phyloP scores from a whole-genome alignment of 179 eudicot genomes.

The Silene vulgaris region DNA sequence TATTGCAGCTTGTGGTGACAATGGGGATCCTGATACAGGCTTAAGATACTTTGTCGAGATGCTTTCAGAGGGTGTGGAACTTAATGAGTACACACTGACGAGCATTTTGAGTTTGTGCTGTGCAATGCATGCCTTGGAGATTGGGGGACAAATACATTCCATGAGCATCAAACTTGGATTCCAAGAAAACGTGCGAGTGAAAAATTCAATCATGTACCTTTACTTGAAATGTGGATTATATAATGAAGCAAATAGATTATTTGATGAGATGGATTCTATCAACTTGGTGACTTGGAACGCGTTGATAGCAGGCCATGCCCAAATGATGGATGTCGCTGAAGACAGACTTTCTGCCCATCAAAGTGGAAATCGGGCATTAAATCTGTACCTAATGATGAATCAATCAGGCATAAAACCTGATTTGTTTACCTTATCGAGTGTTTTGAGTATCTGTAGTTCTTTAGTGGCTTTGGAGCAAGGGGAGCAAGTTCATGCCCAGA shows the following conservation, averaged over 20 bases:
- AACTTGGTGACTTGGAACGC: conserved; percentile 75
- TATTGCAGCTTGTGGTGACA: conserved; percentile 61
- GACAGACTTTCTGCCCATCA: conserved; percentile 40
- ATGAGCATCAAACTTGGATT: conserved; percentile 58
- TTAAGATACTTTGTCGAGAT: conserved; percentile 47
- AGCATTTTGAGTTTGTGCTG: conserved; percentile 61
- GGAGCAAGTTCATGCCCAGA: conserved; percentile 69
- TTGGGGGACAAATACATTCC: conserved; percentile 58
- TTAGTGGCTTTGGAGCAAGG: conserved; percentile 65
- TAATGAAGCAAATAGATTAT: conserved; percentile 47
- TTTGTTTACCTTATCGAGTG: conserved; percentile 61
- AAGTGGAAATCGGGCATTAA: conserved; percentile 55
- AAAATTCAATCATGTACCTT: conserved; percentile 65
- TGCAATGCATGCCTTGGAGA: conserved; percentile 42
- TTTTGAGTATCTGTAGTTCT: conserved; percentile 51
- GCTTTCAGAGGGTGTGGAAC: conserved; percentile 49
- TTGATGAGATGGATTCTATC: conserved; percentile 44
- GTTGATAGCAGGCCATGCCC: conserved; percentile 75
- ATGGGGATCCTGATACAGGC: conserved; percentile 53
- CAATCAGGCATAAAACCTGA: conserved; percentile 55
- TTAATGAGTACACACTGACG: conserved; percentile 64
- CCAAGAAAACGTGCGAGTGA: conserved; percentile 35
- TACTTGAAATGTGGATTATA: conserved; percentile 57
- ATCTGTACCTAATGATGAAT: conserved; percentile 40
- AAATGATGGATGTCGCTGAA: conserved; percentile 48